Evolutionary conservation across 768 basidiomycete species (phyloP).

Genomic region (Auriculariales sp.): DNA sequence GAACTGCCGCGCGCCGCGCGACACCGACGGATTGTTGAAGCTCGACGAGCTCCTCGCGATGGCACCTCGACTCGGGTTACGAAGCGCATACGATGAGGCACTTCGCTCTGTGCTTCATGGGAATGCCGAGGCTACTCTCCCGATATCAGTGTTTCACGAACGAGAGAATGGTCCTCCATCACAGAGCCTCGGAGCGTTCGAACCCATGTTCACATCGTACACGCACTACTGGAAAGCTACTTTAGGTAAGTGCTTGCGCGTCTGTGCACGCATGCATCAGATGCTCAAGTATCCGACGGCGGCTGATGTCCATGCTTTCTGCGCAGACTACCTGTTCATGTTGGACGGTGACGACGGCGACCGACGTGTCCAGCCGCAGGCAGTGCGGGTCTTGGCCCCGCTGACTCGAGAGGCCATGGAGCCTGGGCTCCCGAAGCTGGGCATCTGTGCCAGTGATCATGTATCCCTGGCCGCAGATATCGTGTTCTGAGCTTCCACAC

Average conservation of each 20-base stretch:
- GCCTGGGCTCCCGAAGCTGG: constrained; percentile 65
- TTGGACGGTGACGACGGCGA: constrained; percentile 26
- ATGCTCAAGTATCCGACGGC: constrained; percentile 1
- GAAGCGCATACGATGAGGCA: constrained; percentile 59
- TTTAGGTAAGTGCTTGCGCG: constrained; percentile 36
- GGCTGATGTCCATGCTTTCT: constrained; percentile 2
- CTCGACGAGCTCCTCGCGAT: constrained; percentile 39
- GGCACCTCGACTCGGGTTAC: constrained; percentile 20
- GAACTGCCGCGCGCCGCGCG: constrained; percentile 46
- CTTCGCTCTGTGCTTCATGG: constrained; percentile 9
- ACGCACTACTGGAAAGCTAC: constrained; percentile 78
- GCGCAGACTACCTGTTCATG: constrained; percentile 81
- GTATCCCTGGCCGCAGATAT: constrained; percentile 63
- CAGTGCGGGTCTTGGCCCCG: constrained; percentile 42
- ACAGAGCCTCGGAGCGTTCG: constrained; percentile 38
- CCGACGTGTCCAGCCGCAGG: constrained; percentile 20
- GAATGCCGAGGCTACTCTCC: constrained; percentile 25
- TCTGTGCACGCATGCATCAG: not conserved
- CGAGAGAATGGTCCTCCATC: constrained; percentile 20
- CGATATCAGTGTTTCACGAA: constrained; percentile 35
- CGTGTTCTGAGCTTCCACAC: constrained; percentile 1
- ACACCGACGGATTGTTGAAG: constrained; percentile 56
- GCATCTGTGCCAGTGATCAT: constrained; percentile 79
- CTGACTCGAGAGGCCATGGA: constrained; percentile 42
- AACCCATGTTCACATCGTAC: constrained; percentile 81